A percentile compares a stretch with the other conserved stretches of the same genome.
These are phyloP conservation scores for Ziziphus jujuba DNA, from an alignment of 306 rosid genomes.

Conservation along the genomic window DNA sequence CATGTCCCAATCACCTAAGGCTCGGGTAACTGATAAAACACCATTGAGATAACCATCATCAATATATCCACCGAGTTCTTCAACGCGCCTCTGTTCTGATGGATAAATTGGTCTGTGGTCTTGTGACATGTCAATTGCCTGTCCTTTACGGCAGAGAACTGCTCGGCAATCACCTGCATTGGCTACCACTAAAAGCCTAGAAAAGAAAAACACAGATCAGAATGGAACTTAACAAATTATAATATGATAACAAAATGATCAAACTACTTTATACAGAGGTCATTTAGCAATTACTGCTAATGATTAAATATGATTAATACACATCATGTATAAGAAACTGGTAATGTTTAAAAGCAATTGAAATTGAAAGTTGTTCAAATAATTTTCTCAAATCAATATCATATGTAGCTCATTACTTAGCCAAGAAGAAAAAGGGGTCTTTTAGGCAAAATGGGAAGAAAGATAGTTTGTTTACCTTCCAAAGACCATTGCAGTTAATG, in stretches of 20 bases:
- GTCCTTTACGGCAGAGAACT: conserved; percentile 86
- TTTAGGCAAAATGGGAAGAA: background rate
- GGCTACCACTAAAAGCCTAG: conserved; percentile 89
- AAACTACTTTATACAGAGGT: no score
- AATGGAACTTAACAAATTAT: background rate
- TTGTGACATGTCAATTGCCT: conserved; percentile 93
- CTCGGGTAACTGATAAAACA: conserved; percentile 78
- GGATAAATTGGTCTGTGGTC: conserved; percentile 83
- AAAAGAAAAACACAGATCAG: conserved; percentile 14
- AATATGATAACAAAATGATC: no score
- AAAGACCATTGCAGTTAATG: conserved; percentile 77
- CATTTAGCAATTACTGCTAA: no score
- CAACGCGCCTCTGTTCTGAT: conserved; percentile 69
- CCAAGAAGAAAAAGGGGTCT: background rate
- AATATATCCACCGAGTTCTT: conserved; percentile 73
- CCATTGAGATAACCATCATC: conserved; percentile 94
- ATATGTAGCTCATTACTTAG: background rate
- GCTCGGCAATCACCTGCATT: conserved; percentile 98
- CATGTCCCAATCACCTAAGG: conserved; percentile 98
- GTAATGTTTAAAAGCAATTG: background rate
- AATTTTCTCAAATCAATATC: background rate
- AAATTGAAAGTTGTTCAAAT: background rate
- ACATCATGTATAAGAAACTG: background rate
- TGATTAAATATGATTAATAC: no score
- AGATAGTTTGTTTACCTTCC: conserved; percentile 62